Evolutionary conservation across 106 monocot genomes (phyloP).

Genomic region (Dendrobium chrysotoxum): DNA sequence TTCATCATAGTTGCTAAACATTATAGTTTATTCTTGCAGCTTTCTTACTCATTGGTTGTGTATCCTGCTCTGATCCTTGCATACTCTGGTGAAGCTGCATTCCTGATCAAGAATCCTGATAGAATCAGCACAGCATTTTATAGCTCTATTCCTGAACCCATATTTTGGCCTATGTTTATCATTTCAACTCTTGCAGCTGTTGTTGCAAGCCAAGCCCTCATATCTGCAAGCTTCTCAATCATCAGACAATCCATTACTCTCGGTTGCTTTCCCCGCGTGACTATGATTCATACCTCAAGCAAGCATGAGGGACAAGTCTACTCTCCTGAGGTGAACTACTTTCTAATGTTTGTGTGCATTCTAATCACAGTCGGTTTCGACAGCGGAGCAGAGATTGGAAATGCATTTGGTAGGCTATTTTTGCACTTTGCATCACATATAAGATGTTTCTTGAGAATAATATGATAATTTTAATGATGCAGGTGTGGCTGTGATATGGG

Average conservation of each 20-base stretch:
- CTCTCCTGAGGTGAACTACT: slow-evolving; percentile 45
- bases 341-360: slow-evolving; percentile 49
- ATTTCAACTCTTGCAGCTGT: slow-evolving; percentile 43
- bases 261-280: slow-evolving; percentile 65
- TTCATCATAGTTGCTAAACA: not conserved
- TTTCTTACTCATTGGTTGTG: slow-evolving; percentile 32
- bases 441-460: too few relatives aligned
- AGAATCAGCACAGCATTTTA: slow-evolving; percentile 43
- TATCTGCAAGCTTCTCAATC: slow-evolving; percentile 65
- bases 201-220: slow-evolving; percentile 62
- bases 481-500: slow-evolving; percentile 66
- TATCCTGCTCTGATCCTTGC: slow-evolving; percentile 51
- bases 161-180: slow-evolving; percentile 65
- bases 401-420: slow-evolving; percentile 41
- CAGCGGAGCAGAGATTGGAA: slow-evolving; percentile 47
- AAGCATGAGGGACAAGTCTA: slow-evolving; percentile 58
- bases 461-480: not conserved
- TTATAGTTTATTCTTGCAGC: slow-evolving; percentile 14
- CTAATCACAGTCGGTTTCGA: slow-evolving; percentile 43
- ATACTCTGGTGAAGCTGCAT: slow-evolving; percentile 54
- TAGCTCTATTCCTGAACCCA: slow-evolving; percentile 33
- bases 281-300: slow-evolving; percentile 50
- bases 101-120: slow-evolving; percentile 40
- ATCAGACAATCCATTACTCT: slow-evolving; percentile 55
- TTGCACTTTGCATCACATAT: not conserved